Percentiles rank a stretch among this genome's conserved stretches.
These are phyloP conservation scores for Davidsoniella virescens DNA, from an alignment of 2,329 filamentous ascomycete species.

Conservation along the genomic window DNA sequence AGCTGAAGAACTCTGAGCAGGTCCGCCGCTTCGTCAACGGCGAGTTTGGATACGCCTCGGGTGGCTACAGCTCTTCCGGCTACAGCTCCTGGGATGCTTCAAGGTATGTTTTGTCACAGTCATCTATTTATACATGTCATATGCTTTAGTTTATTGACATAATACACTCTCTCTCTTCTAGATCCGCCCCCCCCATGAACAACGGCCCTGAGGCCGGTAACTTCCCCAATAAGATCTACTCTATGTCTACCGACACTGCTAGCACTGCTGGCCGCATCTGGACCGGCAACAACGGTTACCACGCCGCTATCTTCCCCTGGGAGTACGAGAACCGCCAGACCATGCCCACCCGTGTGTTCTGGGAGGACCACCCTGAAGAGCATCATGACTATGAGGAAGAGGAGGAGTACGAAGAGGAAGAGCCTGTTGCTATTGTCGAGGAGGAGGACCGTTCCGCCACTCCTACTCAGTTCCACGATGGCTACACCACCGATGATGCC, in stretches of 20 bases:
- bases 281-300: conserved; percentile 6
- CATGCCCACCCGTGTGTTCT: conserved; percentile 11
- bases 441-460: neutral
- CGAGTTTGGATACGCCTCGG: conserved; percentile 23
- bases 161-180: neutral
- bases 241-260: conserved; percentile 45
- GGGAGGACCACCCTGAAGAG: conserved; percentile 10
- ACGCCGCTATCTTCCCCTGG: conserved; percentile 12
- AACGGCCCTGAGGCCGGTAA: conserved; percentile 60
- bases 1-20: conserved; percentile 10
- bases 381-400: neutral
- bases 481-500: conserved; percentile 3
- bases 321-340: conserved; percentile 11
- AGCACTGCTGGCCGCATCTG: neutral
- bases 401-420: conserved; percentile 3
- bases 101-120: conserved; percentile 10
- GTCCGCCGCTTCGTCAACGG: conserved; percentile 41
- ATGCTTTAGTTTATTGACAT: neutral
- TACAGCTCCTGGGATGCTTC: conserved; percentile 14
- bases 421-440: neutral
- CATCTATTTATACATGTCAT: neutral
- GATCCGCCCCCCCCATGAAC: conserved; percentile 12
- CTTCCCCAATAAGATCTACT: conserved; percentile 63
- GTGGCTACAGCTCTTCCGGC: conserved; percentile 7
- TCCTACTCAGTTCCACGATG: conserved; percentile 1